Percentiles rank a stretch among this genome's conserved stretches.
Conservation (phyloP, 78 protist species). For the Chrysochromulina tobinii region DNA sequence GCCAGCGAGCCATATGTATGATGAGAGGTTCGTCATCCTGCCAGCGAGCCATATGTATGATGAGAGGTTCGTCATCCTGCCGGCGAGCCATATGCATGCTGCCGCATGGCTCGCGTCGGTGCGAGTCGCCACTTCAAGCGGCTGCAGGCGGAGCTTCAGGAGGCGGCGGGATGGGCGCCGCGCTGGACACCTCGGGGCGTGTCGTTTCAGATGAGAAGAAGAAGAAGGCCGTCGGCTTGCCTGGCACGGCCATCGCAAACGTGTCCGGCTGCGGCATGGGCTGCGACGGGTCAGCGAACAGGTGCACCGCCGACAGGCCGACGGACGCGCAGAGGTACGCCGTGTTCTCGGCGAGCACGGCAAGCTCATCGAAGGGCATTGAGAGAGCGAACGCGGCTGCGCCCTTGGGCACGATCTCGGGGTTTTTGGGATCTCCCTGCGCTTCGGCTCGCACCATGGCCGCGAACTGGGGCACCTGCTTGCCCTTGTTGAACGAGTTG, state of each 20-base stretch:
- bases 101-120: no score
- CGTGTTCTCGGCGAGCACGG: background rate
- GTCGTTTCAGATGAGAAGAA: background rate
- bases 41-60: no score
- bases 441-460: background rate
- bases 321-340: background rate
- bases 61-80: no score
- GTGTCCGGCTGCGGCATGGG: background rate
- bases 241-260: background rate
- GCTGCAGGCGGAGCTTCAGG: background rate
- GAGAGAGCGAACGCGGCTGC: slow-evolving; percentile 18
- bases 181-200: background rate
- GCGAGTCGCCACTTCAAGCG: no score
- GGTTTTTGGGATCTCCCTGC: background rate
- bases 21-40: no score
- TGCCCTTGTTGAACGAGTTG: background rate
- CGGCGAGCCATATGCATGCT: no score
- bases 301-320: background rate
- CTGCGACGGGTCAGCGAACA: background rate
- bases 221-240: background rate
- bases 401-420: background rate
- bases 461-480: slow-evolving; percentile 1
- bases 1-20: no score
- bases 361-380: slow-evolving; percentile 30
- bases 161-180: background rate